Evolutionary conservation across 306 rosid genomes (phyloP).

Genomic region (Prosopis cineraria): DNA sequence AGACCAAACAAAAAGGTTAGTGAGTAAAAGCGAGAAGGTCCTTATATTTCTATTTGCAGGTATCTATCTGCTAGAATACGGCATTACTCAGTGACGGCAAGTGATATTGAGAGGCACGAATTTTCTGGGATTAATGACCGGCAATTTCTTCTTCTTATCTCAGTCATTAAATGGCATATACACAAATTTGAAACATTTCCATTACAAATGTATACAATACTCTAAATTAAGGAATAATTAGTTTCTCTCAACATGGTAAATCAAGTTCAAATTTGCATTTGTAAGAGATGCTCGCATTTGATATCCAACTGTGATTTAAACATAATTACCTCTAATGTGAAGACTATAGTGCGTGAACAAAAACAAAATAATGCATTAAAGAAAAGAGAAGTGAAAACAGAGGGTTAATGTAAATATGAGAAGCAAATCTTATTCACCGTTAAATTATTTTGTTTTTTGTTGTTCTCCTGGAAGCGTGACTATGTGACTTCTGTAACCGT

Average conservation of each 20-base stretch:
- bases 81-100: slow-evolving; percentile 39
- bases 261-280: too few relatives aligned
- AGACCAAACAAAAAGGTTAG: slow-evolving; percentile 23
- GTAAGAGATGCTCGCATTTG: too few relatives aligned
- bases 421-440: neutral
- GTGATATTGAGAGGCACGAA: slow-evolving; percentile 17
- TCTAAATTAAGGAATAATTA: too few relatives aligned
- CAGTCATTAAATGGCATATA: neutral
- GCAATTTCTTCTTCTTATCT: neutral
- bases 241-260: too few relatives aligned
- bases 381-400: too few relatives aligned
- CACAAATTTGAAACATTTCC: neutral
- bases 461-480: neutral
- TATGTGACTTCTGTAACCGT: neutral
- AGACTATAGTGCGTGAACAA: too few relatives aligned
- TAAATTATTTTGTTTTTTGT: neutral
- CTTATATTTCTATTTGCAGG: slow-evolving; percentile 12
- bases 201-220: neutral
- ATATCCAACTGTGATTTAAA: too few relatives aligned
- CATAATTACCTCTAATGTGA: too few relatives aligned
- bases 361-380: too few relatives aligned
- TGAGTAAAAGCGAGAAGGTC: slow-evolving; percentile 34
- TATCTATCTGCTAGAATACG: slow-evolving; percentile 43
- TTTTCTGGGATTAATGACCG: slow-evolving; percentile 7
- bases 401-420: neutral